These are phyloP conservation scores for Amanita inopinata DNA, from an alignment of 768 basidiomycete species.

Conservation along the genomic window DNA sequence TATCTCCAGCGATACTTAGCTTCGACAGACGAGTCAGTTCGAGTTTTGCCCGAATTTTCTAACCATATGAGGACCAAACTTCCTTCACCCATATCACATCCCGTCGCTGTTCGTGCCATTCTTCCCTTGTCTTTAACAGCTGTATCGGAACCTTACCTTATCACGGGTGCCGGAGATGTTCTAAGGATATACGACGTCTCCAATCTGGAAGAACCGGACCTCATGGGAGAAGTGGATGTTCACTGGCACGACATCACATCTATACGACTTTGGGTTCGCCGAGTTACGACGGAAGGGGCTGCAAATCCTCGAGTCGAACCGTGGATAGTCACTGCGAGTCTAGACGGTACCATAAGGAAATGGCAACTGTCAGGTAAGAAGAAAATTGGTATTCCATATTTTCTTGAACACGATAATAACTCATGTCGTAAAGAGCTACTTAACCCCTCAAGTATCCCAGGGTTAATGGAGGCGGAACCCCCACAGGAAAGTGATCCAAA, in stretches of 20 bases:
- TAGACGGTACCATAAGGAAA: slow-evolving; percentile 81
- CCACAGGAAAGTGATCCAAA: slow-evolving; percentile 19
- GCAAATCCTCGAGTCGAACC: slow-evolving; percentile 49
- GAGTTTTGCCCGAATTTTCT: slow-evolving; percentile 41
- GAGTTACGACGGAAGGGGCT: slow-evolving; percentile 28
- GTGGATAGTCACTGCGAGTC: slow-evolving; percentile 75
- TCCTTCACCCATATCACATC: slow-evolving; percentile 47
- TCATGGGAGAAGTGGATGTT: slow-evolving; percentile 68
- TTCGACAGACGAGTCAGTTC: slow-evolving; percentile 81
- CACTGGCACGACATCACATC: slow-evolving; percentile 88
- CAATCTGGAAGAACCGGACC: slow-evolving; percentile 51
- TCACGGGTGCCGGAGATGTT: slow-evolving; percentile 80
- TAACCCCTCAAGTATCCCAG: slow-evolving; percentile 13
- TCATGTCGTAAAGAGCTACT: slow-evolving; percentile 27
- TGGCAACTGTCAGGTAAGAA: slow-evolving; percentile 66
- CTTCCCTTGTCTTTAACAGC: slow-evolving; percentile 58
- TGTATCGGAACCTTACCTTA: slow-evolving; percentile 60
- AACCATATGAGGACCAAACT: slow-evolving; percentile 21
- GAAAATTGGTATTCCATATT: background rate
- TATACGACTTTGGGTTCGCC: slow-evolving; percentile 63
- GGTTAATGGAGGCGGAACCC: background rate
- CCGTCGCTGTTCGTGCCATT: slow-evolving; percentile 59
- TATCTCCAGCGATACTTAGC: slow-evolving; percentile 32
- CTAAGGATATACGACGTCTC: slow-evolving; percentile 78
- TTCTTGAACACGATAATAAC: background rate